Evolutionary conservation across 2,329 filamentous ascomycete species (phyloP), one percentile per base, ranked within the genome.

Genomic region (Colletotrichum orchidophilum): DNA sequence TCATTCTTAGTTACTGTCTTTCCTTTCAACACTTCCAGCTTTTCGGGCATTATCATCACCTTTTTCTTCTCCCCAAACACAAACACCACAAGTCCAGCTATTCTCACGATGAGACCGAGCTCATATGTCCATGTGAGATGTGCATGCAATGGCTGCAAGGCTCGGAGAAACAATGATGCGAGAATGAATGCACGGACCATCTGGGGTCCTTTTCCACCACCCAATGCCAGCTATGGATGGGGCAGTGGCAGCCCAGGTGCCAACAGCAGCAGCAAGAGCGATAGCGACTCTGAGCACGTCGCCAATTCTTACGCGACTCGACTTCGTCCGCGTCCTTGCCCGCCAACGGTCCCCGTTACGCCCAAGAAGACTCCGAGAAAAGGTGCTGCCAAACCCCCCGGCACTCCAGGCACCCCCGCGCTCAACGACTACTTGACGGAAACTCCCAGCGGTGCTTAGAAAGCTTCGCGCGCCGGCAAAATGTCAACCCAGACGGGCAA

Each of bases 401-500:
- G 60, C 21, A 57, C n/a, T 12, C 57, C 33, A 69, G 65, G 26
- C 57, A 52, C 29, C n/a, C 33, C 46, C 27, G 39, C 46, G 31
- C 49, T 15, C 42, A 54, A 50, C 63, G 63, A 27, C 54, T 13
- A 58, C n/a, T 49, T 13, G 33, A 59, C 26, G 11, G 50, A 59
- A n/a, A 59, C 31, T 29, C 27, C 55, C 31, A 54, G 26, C 42
- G 26, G 57, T 42, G 63, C 49, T 42, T 57, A n/a, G 63, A 35
- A 62, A 46, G 21, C 52, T 52, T 46, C 39, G 60, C 66, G 59
- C 66, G 59, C 21, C 63, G 39, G 42, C 75, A 81, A 72, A 63
- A 91, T 90, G 88, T 86, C 88, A 74, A 83, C 81, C 79, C 86
- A 87, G 73, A 83, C 85, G 76, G 86, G 84, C 77, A 90, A 90